Base-by-base conservation (phyloP, 805 yeast genomes). In the Dipodascus geniculatus region DNA sequence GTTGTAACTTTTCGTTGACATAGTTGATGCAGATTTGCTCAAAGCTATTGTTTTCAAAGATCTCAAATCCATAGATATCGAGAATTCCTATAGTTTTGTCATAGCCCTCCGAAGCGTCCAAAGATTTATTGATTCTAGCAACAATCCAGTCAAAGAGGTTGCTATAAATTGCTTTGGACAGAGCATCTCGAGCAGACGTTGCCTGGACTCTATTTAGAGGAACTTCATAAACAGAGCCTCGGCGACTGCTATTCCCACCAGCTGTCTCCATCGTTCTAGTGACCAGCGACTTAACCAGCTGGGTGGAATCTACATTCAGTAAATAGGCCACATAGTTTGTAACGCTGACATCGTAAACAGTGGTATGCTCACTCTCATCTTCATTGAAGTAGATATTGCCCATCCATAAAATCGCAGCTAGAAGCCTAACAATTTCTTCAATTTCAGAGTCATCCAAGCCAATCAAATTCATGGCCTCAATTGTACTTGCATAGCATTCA, bases 31-130 rank as follows among this genome's bases (percentile, higher is more conserved):
- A 93, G 57, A 93, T 77, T 71, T 93, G 99, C 68, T 93, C 99
- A 67, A 93, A 93, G 1, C 96, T 87, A 72, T 93, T 93, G 60
- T 84, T 87, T 55, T 91, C 95, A 65, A 93, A 93, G 63, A 91
- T 93, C 68, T 93, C 99, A 70, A 93, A 93, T 2, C 99, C 99
- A 60, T 95, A 95, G 59, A 93, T 93, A 77, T 93, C 99, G 64
- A 93, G 74, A 55, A 93, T 95, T 59, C 99, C 99, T 62, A 93
- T 87, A n/a, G 67, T 72, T 19, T 65, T 58, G 14, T 65, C 59
- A 20, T 71, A 68, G 2, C 74, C 68, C 52, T 66, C 62, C 2
- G 72, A 67, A 6, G 72, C 69, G 49, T 69, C 76, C 9, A 93
- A 75, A 51, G 80, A 84, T 2, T 73, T 73, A 65, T 93, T 95